These are phyloP conservation scores for Parastagonospora avenae DNA, from an alignment of 2,329 filamentous ascomycete species.

Conservation along the genomic window DNA sequence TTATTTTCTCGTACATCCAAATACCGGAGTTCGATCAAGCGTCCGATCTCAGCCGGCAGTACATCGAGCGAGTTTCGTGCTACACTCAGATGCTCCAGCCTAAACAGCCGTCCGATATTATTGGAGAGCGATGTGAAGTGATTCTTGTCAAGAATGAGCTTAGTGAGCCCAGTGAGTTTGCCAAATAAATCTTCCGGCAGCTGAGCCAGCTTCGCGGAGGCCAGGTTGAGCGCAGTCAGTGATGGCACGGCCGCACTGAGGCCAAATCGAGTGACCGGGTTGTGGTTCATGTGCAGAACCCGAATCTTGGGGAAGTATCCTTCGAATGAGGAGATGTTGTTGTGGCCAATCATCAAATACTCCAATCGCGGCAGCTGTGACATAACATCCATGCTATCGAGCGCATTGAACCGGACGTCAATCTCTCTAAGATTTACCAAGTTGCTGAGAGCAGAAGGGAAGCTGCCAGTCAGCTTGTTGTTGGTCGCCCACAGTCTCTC, in stretches of 20 bases:
- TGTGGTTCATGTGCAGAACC: conserved; percentile 87
- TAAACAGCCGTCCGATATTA: conserved; percentile 81
- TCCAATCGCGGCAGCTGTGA: conserved; percentile 85
- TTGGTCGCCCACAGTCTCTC: conserved; percentile 96
- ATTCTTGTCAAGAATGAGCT: conserved; percentile 89
- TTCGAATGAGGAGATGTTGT: conserved; percentile 86
- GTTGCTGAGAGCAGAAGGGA: conserved; percentile 75
- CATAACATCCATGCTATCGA: conserved; percentile 86
- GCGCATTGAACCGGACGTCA: conserved; percentile 90
- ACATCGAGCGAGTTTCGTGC: conserved; percentile 87
- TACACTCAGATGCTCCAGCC: conserved; percentile 89
- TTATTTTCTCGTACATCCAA: conserved; percentile 95
- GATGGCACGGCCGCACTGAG: conserved; percentile 77
- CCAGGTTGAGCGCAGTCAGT: conserved; percentile 84
- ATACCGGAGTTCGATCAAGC: conserved; percentile 79
- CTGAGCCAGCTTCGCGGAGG: conserved; percentile 87
- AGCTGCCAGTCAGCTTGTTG: conserved; percentile 78
- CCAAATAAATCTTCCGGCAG: conserved; percentile 86
- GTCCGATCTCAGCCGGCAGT: conserved; percentile 86
- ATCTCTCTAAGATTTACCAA: conserved; percentile 83
- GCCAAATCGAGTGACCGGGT: conserved; percentile 93
- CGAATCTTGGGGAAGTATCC: conserved; percentile 86
- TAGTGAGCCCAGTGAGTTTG: conserved; percentile 84
- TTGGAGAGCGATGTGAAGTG: conserved; percentile 90
- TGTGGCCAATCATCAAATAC: conserved; percentile 88